Evolutionary conservation across 441 rosid genomes (phyloP), one percentile per base, ranked within the genome.

Genomic region (Jatropha podagrica): DNA sequence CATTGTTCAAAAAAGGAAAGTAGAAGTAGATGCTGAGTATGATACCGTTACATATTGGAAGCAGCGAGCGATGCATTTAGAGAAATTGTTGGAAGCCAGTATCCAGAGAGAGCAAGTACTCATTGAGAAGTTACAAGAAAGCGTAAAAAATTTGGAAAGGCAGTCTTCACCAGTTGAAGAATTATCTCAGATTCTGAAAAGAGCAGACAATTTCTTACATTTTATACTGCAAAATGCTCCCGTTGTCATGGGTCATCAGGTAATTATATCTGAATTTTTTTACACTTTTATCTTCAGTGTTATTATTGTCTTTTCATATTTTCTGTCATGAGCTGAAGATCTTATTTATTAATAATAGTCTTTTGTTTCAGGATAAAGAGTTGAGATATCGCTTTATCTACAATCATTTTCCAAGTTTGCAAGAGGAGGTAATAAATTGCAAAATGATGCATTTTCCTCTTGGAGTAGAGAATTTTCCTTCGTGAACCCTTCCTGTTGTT

Each of bases 141-240:
- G 90, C 80, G 77, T 92, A n/a, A 86, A 85, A 14, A 80, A 86
- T 73, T 72, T 96, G 79, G 99, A 92, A 83, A 88, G 77, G 68
- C 93, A 93, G 56, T 58, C 88, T 48, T 90, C 99, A 0, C 98
- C 98, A 0, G 93, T 92, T 0, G 97, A 96, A 85, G 99, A 96
- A 63, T 77, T 96, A 71, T 88, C 93, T 27, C 94, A 90, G 81
- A 94, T 92, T 81, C 88, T 96, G 48, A 87, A 86, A 49, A 88
- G 99, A 79, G 99, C 99, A 1, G 99, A 96, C 78, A 92, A 93
- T 75, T 96, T 93, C 87, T 82, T 96, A 83, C 99, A 96, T 79
- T 96, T 96, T 76, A 91, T 94, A 41, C 98, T 96, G 64, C 95
- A 92, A 81, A 91, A 79, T 87, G 99, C 99, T 60, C 98, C 99